Conservation (phyloP, 129 eudicot species). For the Oenanthe sinensis region DNA sequence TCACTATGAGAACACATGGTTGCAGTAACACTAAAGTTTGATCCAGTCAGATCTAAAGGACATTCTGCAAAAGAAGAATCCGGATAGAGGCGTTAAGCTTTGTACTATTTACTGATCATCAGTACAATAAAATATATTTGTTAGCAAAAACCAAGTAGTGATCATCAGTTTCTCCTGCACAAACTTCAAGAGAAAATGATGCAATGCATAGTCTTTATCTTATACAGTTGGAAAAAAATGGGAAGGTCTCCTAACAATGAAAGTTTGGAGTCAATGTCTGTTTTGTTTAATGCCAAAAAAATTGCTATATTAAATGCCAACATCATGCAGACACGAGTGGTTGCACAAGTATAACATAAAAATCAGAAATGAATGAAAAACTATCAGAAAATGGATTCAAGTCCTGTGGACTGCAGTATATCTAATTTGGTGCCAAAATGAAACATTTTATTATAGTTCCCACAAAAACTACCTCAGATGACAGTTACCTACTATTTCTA, state of each 20-base stretch:
- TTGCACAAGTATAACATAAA: neutral
- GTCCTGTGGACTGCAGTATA: neutral
- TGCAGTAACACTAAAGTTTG: slow-evolving; percentile 61
- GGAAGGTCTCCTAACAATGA: neutral
- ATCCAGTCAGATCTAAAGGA: slow-evolving; percentile 69
- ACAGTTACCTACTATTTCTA: neutral
- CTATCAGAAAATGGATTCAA: neutral
- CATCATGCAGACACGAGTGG: neutral
- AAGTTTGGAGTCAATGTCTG: neutral
- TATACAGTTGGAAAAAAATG: neutral
- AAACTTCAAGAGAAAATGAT: neutral
- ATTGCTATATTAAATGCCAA: neutral
- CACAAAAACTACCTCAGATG: neutral
- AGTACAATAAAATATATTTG: neutral
- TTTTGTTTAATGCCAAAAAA: neutral
- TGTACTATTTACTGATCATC: neutral
- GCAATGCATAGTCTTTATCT: neutral
- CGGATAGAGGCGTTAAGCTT: neutral
- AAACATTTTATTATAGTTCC: neutral
- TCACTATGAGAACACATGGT: slow-evolving; percentile 57
- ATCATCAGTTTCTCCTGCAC: neutral
- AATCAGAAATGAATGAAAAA: neutral
- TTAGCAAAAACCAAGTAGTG: neutral
- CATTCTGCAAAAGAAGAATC: slow-evolving; percentile 52
- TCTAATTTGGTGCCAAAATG: neutral